Evolutionary conservation across 495 filamentous ascomycete species (phyloP).

Genomic region (Xylaria palmicola): DNA sequence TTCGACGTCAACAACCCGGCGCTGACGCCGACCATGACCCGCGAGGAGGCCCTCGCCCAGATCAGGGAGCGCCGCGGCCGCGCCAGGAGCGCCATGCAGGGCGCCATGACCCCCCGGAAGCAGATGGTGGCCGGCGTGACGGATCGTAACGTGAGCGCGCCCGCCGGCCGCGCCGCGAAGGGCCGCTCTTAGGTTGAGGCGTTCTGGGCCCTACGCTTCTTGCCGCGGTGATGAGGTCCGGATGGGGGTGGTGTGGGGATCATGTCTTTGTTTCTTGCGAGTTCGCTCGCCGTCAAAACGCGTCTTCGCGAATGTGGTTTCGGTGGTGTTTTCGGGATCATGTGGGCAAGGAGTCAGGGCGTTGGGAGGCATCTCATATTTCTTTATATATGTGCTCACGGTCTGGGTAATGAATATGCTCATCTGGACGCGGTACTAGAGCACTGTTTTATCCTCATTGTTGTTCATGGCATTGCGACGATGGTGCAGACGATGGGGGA

Average conservation of each 20-base stretch:
- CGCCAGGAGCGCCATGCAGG: slow-evolving; percentile 43
- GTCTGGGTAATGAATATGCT: too few relatives aligned
- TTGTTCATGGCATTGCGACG: too few relatives aligned
- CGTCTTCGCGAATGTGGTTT: neutral
- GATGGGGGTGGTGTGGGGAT: neutral
- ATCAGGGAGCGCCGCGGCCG: slow-evolving; percentile 54
- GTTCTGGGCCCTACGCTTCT: neutral
- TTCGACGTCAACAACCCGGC: slow-evolving; percentile 51
- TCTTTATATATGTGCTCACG: too few relatives aligned
- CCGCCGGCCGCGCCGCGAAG: slow-evolving; percentile 30
- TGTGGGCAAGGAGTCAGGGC: neutral
- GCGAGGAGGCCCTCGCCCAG: slow-evolving; percentile 57
- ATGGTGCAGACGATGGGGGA: too few relatives aligned
- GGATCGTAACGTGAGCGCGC: slow-evolving; percentile 46
- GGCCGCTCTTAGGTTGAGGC: slow-evolving; percentile 20
- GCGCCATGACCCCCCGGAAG: slow-evolving; percentile 41
- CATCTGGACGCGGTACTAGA: too few relatives aligned
- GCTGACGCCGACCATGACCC: slow-evolving; percentile 54
- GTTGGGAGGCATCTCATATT: neutral
- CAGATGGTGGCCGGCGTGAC: slow-evolving; percentile 35
- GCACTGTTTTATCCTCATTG: too few relatives aligned
- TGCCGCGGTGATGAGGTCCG: neutral
- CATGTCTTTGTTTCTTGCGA: too few relatives aligned
- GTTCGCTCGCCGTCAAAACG: neutral
- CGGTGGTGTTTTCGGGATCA: neutral